These are phyloP conservation scores for Sporisorium reilianum DNA, from an alignment of 1,284 basidiomycete genomes.

Conservation along the genomic window DNA sequence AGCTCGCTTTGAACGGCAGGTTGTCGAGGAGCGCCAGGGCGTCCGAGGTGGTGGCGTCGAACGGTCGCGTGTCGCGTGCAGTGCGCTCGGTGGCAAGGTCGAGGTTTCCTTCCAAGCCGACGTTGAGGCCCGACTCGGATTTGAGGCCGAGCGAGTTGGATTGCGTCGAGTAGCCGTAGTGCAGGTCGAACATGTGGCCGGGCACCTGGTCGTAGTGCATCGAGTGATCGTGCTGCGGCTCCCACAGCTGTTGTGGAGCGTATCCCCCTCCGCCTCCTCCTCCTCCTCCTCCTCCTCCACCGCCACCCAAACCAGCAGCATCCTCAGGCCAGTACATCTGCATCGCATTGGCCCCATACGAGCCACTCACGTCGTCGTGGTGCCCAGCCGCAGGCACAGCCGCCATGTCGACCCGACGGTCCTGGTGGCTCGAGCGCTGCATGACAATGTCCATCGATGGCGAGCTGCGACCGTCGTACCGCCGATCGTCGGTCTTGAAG, in stretches of 20 bases:
- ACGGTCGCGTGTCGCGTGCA: slow-evolving; percentile 14
- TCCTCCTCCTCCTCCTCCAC: too few relatives aligned
- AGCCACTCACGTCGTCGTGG: background rate
- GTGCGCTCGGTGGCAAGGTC: slow-evolving; percentile 13
- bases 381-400: background rate
- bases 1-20: slow-evolving; percentile 32
- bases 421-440: slow-evolving; percentile 33
- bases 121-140: slow-evolving; percentile 21
- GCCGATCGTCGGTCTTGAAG: slow-evolving; percentile 25
- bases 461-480: slow-evolving; percentile 13
- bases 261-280: slow-evolving; percentile 1
- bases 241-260: slow-evolving; percentile 26
- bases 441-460: slow-evolving; percentile 39
- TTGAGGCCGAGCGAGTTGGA: slow-evolving; percentile 35
- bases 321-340: slow-evolving; percentile 27
- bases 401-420: slow-evolving; percentile 18
- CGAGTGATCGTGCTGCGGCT: slow-evolving; percentile 7
- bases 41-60: slow-evolving; percentile 15
- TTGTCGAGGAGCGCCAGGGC: slow-evolving; percentile 32
- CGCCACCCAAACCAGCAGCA: background rate
- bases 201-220: slow-evolving; percentile 22
- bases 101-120: slow-evolving; percentile 27
- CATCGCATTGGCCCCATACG: slow-evolving; percentile 10
- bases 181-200: slow-evolving; percentile 24
- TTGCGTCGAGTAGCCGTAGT: slow-evolving; percentile 23